A percentile compares a stretch with the other conserved stretches of the same genome.
These are phyloP conservation scores for Thalassiosira livingstoniorum DNA, from an alignment of 352 stramenopile species.

Conservation along the genomic window DNA sequence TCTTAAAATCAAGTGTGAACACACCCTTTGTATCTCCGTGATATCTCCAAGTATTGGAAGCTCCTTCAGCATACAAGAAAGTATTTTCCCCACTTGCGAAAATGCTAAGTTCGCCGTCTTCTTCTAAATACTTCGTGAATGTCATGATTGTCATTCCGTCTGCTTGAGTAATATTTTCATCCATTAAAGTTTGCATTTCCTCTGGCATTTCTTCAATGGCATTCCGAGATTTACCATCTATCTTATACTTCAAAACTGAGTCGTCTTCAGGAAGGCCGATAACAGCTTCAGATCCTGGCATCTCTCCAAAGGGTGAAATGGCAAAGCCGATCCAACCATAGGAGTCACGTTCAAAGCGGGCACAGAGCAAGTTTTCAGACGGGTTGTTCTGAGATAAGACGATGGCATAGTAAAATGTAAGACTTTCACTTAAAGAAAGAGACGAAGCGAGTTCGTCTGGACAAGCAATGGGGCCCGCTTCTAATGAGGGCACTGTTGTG, in stretches of 20 bases:
- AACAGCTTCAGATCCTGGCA: constrained; percentile 39
- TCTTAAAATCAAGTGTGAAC: constrained; percentile 26
- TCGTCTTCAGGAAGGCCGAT: constrained; percentile 38
- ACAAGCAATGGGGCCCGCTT: no score
- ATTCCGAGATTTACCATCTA: constrained; percentile 17
- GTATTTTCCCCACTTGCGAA: constrained; percentile 20
- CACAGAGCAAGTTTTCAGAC: constrained; percentile 20
- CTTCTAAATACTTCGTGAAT: constrained; percentile 45
- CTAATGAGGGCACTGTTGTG: no score
- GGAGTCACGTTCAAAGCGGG: constrained; percentile 18
- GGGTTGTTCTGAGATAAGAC: background rate
- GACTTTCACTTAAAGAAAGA: no score
- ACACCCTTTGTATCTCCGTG: background rate
- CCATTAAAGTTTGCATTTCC: constrained; percentile 40
- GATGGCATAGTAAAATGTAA: background rate
- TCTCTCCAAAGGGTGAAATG: constrained; percentile 18
- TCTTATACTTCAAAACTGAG: constrained; percentile 34
- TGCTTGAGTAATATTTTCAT: constrained; percentile 31
- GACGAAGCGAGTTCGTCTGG: no score
- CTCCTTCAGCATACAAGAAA: constrained; percentile 32
- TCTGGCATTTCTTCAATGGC: constrained; percentile 16
- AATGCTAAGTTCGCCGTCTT: constrained; percentile 38
- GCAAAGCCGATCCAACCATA: constrained; percentile 34
- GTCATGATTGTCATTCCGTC: constrained; percentile 36
- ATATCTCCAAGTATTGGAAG: constrained; percentile 21